Base-by-base conservation (phyloP, 176 grass and related monocot species). In the Phoenix roebelenii region DNA sequence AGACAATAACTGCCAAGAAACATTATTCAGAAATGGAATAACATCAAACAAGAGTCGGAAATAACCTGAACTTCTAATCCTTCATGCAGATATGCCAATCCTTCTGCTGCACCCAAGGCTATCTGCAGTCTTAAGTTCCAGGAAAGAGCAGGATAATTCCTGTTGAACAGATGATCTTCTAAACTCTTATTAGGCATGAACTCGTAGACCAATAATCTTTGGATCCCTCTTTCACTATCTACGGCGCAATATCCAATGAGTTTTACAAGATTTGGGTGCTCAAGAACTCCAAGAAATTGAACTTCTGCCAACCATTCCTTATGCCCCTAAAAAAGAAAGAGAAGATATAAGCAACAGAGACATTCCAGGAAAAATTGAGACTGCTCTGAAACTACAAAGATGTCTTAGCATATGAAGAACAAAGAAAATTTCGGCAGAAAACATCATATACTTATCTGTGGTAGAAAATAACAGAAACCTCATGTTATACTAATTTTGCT, bases 291-390 rank as follows among this genome's bases (percentile, higher is more conserved):
- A 3, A 97, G 81, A 68, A 91, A 97, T 54, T 88, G 75, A 16
- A 97, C 93, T 57, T 97, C 93, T 9, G 87, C 78, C 1, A 96
- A 58, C 91, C 91, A 96, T 55, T 96, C 86, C 18, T 90, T 96
- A 59, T 90, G 86, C n/a, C 91, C 91, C 91, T 96, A 62, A 59
- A 77, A 52, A 23, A 44, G 9, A 44, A 14, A 12, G 35, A 44
- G 35, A 44, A 44, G 9, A 44, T 44, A 44, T 44, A 44, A 44
- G 7, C 10, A 14, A 12, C 35, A 44, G 7, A 2, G 35, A 12
- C 35, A 12, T 44, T 44, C 7, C 9, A 12, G 7, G 35, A 14
- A 44, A 44, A 0, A 44, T 44, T 12, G 10, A 44, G 35, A 44
- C 35, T 44, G 35, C 7, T 44, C 7, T 44, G 35, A 44, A 44